Percentiles rank a stretch among this genome's conserved stretches.
These are phyloP conservation scores for Botrytis byssoidea DNA, from an alignment of 2,329 filamentous ascomycete species.

Conservation along the genomic window DNA sequence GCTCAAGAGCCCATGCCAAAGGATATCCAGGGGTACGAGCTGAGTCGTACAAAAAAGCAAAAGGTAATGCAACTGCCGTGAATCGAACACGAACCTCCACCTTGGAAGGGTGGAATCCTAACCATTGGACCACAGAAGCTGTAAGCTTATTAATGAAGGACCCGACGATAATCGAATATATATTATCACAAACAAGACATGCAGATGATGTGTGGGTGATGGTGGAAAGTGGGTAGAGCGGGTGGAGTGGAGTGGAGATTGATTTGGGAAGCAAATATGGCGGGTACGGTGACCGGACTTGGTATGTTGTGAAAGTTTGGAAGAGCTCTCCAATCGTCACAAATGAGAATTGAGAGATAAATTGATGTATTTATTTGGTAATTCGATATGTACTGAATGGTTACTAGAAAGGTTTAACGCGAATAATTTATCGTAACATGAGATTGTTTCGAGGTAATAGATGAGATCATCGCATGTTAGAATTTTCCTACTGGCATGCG, in stretches of 20 bases:
- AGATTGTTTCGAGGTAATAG: no score
- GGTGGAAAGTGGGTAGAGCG: background rate
- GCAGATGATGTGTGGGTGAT: background rate
- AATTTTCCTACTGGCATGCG: background rate
- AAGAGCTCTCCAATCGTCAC: background rate
- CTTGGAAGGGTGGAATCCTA: conserved; percentile 11
- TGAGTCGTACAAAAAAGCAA: rapidly evolving
- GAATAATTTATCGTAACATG: background rate
- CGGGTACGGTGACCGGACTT: background rate
- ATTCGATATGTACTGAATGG: background rate
- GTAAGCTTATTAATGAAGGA: rapidly evolving
- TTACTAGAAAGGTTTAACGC: rapidly evolving
- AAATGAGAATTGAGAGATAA: background rate
- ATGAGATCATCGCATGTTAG: background rate
- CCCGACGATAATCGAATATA: rapidly evolving
- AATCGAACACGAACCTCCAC: conserved; percentile 7
- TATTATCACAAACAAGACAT: rapidly evolving
- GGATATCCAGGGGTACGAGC: rapidly evolving
- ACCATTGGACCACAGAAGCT: conserved; percentile 17
- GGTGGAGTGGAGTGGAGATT: background rate
- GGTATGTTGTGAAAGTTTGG: background rate
- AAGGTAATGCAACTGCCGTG: background rate
- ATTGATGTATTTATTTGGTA: background rate
- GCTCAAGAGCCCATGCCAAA: background rate
- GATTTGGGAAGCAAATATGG: background rate